A percentile compares a stretch with the other conserved stretches of the same genome.
Evolutionary conservation across 129 eudicot genomes (phyloP).

Genomic region (Kitagawia praeruptora): DNA sequence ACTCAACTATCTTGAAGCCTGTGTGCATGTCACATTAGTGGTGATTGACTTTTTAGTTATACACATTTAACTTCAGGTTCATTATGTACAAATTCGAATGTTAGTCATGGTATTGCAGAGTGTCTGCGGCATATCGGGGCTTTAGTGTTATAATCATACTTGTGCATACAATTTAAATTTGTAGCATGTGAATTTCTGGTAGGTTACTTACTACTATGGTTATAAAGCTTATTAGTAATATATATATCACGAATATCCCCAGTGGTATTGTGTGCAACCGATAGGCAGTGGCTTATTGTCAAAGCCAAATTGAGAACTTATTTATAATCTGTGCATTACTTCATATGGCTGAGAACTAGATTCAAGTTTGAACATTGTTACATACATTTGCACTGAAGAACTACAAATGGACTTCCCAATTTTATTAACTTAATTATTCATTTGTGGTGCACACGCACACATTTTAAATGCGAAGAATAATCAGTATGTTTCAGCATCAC

Average conservation of each 20-base stretch:
- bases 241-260: no score
- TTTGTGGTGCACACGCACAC: conserved; percentile 2
- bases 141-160: no score
- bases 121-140: no score
- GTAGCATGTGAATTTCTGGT: no score
- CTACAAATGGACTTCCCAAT: not conserved
- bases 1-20: not conserved
- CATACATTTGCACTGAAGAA: not conserved
- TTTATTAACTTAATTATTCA: not conserved
- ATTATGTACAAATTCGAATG: no score
- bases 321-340: not conserved
- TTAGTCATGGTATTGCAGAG: no score
- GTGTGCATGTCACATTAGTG: no score
- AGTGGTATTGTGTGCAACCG: no score
- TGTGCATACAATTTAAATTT: no score
- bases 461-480: not conserved
- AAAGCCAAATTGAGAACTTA: not conserved
- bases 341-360: not conserved
- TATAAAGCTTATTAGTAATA: no score
- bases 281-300: not conserved
- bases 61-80: no score
- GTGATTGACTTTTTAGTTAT: no score
- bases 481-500: conserved; percentile 12
- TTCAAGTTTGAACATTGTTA: not conserved
- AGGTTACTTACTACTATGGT: not conserved